phyloP scores from a whole-genome alignment of 192 early-diverging fungal genomes.

The Chytriomyces confervae region DNA sequence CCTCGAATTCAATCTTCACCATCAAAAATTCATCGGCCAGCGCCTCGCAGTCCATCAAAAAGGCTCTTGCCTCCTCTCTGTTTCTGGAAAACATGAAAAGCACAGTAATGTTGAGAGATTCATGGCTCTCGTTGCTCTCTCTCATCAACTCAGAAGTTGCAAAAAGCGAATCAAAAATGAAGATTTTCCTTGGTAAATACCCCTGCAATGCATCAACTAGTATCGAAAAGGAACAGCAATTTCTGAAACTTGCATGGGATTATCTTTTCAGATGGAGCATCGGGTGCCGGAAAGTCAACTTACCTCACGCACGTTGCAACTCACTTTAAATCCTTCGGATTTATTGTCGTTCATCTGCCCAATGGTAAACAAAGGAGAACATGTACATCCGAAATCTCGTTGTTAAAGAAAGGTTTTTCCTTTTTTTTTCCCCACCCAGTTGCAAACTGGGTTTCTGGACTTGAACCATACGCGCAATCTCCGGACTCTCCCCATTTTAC shows the following conservation, averaged over 20 bases:
- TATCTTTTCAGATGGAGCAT: background rate
- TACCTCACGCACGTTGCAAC: conserved; percentile 9
- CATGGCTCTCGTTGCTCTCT: conserved; percentile 16
- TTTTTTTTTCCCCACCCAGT: background rate
- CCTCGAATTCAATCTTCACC: background rate
- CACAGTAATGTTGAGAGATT: conserved; percentile 21
- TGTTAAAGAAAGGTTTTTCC: background rate
- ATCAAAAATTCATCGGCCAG: conserved; percentile 16
- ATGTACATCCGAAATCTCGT: too few species aligned
- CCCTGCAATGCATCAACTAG: background rate
- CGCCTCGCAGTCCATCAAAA: conserved; percentile 1
- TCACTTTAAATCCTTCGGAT: conserved; percentile 18
- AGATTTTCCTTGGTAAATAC: conserved; percentile 18
- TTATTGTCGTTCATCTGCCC: conserved; percentile 19
- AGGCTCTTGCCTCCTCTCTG: background rate
- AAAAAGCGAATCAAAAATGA: conserved; percentile 1
- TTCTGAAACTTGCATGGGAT: background rate
- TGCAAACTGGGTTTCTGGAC: conserved; percentile 20
- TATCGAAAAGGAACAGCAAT: background rate
- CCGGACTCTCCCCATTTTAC: background rate
- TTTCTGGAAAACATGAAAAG: background rate
- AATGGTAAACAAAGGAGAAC: background rate
- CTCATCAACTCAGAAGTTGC: conserved; percentile 4
- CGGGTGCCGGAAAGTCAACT: conserved; percentile 17
- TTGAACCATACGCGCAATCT: conserved; percentile 19